Base-by-base conservation (phyloP, 495 filamentous ascomycete species). In the Cercophora samala region DNA sequence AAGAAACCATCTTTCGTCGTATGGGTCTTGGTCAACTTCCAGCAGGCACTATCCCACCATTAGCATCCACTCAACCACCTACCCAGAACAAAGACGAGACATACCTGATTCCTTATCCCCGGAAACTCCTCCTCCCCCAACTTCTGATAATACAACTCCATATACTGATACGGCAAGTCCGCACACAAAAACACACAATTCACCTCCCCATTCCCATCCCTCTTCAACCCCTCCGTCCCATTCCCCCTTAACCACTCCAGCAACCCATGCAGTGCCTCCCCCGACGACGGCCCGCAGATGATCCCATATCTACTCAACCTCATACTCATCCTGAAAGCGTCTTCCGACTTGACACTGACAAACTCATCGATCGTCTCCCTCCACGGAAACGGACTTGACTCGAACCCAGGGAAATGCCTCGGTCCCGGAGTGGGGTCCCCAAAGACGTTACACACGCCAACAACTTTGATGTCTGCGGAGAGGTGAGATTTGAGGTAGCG, bases 161-260 rank as follows among this genome's bases (percentile, higher is more conserved):
- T 80, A 63, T 89, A 88, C 72, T 89, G 86, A 65, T 89, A 88
- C 13, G 87, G 87, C 23, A 89, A 73, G 68, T 89, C 87, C 46
- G 84, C 86, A 74, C 84, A 87, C 15, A 86, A 72, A 72, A 89
- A 89, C 4, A 88, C 86, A 63, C 82, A 85, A 61, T 83, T 78
- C n/a, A 82, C 79, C 61, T 81, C 75, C 0, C 82, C 83, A 24
- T 72, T 72, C 19, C 79, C 77, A 0, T 75, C 73, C 0, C 81
- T 82, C 5, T 81, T 79, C 1, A 86, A 62, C 42, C 83, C 77
- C 13, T 68, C 32, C 1, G 87, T 78, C 3, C 81, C 84, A 0
- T 75, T 76, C 0, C 67, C 65, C 72, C 86, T 87, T 29, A 62
- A 79, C 82, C 42, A 77, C 51, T 84, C 78, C 65, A 85, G 80